A percentile compares a stretch with the other conserved stretches of the same genome.
phyloP scores from a whole-genome alignment of 1,284 basidiomycete species.

The Ganoderma sp. region DNA sequence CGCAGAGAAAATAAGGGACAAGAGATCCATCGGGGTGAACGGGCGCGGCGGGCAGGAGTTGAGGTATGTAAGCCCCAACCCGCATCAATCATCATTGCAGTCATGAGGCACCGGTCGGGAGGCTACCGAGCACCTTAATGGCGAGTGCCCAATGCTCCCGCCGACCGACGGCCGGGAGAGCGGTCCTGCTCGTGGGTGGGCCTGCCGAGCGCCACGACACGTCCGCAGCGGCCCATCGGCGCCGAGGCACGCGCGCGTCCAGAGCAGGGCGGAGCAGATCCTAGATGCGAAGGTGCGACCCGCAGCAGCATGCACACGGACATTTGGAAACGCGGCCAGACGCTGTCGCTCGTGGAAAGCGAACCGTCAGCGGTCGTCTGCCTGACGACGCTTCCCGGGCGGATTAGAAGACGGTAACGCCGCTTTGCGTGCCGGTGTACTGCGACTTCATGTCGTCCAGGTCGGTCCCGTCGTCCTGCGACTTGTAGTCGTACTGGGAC shows the following conservation, averaged over 20 bases:
- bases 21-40: constrained; percentile 24
- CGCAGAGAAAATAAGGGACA: constrained; percentile 10
- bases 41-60: constrained; percentile 22
- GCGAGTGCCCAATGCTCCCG: not conserved
- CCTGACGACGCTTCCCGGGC: constrained; percentile 31
- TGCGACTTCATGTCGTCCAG: constrained; percentile 85
- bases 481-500: constrained; percentile 85
- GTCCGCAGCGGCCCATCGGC: constrained; percentile 29
- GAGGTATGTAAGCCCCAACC: constrained; percentile 20
- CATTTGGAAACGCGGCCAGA: constrained; percentile 12
- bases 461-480: constrained; percentile 78
- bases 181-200: constrained; percentile 11
- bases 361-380: constrained; percentile 27
- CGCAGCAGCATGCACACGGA: constrained; percentile 17
- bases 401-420: constrained; percentile 78
- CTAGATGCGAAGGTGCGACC: constrained; percentile 34
- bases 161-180: constrained; percentile 3
- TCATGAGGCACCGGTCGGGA: constrained; percentile 24
- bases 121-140: constrained; percentile 14
- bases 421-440: constrained; percentile 81
- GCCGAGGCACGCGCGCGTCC: constrained; percentile 25
- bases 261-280: constrained; percentile 30
- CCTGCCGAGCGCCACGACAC: constrained; percentile 26
- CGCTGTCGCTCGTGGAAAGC: constrained; percentile 28
- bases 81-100: constrained; percentile 26